Base-by-base conservation (phyloP, 2,329 filamentous ascomycete genomes). In the Ascochyta lentis region DNA sequence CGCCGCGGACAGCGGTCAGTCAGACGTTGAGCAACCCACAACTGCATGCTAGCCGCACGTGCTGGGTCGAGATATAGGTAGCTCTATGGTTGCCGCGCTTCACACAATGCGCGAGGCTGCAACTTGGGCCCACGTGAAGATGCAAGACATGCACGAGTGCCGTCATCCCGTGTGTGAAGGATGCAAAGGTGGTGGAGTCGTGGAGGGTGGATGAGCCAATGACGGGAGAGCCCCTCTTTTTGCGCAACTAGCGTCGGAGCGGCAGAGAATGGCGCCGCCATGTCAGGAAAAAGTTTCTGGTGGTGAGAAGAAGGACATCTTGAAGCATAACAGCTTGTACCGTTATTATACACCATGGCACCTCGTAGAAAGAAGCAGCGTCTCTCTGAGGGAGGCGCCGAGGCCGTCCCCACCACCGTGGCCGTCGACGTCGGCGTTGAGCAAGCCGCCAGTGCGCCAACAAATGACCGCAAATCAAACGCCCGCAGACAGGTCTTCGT, bases 401-500 rank as follows among this genome's bases (percentile, higher is more conserved):
- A 73, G 43, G 67, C 65, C 49, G 66, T 68, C 37, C 70, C 70
- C 37, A 62, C 71, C 8, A 60, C 62, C 13, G 66, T 63, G 22
- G 67, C 72, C 35, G 34, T 40, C 42, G 67, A 68, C 13, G 66
- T 63, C 23, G 67, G 72, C 35, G 34, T 40, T 41, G 67, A 68
- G 34, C 51, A 64, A 34, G 31, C 63, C 27, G 49, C 66, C 33
- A 49, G 49, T 35, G 55, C 51, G 33, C 49, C 54, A 9, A 35
- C 54, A 23, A 56, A 60, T 33, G 65, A 60, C 24, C 53, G 57
- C 51, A 76, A 68, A 60, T 67, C 59, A 56, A 68, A 58, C 62
- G 74, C 61, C 72, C 94, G 41, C 53, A 61, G 65, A 58, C 69
- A 71, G 58, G 86, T 99, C 64, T 99, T 99, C 79, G 89, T 99